Percentiles rank a stretch among this genome's conserved stretches.
Evolutionary conservation across 148 eudicot genomes (phyloP).

Genomic region (Vaccinium myrtillus): DNA sequence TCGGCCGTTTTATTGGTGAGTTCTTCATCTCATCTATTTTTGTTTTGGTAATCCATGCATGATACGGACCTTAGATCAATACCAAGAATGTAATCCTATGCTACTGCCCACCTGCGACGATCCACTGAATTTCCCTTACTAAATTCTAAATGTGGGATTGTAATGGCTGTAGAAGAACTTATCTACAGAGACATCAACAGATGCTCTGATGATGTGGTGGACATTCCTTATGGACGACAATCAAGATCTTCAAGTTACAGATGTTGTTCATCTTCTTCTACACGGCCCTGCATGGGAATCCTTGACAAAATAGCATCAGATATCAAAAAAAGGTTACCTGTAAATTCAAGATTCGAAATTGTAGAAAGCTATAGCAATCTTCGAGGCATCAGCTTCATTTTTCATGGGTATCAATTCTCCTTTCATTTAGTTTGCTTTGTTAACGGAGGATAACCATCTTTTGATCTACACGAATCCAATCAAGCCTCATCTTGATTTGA

Average conservation of each 20-base stretch:
- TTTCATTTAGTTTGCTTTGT: not conserved
- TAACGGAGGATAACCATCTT: not conserved
- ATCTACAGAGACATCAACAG: slow-evolving; percentile 42
- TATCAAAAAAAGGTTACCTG: slow-evolving; percentile 25
- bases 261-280: slow-evolving; percentile 28
- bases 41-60: not conserved
- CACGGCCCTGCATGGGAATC: slow-evolving; percentile 27
- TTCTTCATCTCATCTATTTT: slow-evolving; percentile 16
- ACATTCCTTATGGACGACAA: slow-evolving; percentile 24
- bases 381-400: slow-evolving; percentile 40
- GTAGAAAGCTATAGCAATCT: slow-evolving; percentile 25
- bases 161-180: slow-evolving; percentile 46
- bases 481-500: not conserved
- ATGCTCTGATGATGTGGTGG: slow-evolving; percentile 30
- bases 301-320: slow-evolving; percentile 24
- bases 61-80: not conserved
- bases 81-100: not conserved
- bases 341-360: slow-evolving; percentile 35
- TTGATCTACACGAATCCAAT: not conserved
- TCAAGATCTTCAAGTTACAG: slow-evolving; percentile 30
- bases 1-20: slow-evolving; percentile 65
- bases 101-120: not conserved
- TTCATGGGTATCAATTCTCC: slow-evolving; percentile 44
- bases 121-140: not conserved
- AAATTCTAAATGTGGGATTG: not conserved